Evolutionary conservation across 1,139 yeast genomes (phyloP).

Genomic region (Nakaseomyces glabratus): DNA sequence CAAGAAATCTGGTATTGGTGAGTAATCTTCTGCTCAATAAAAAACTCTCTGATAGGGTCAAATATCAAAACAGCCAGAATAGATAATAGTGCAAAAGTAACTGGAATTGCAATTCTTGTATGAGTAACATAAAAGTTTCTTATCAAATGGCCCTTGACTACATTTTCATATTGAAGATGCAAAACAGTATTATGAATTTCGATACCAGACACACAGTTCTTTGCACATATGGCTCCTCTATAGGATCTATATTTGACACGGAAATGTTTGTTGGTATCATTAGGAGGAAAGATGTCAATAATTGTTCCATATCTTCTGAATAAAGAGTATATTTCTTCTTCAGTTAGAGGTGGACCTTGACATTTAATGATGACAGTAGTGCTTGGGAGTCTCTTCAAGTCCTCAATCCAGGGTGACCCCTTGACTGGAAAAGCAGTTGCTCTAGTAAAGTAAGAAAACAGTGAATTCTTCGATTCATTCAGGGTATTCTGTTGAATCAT

Average conservation of each 20-base stretch:
- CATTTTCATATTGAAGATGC: constrained; percentile 64
- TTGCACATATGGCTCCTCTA: constrained; percentile 75
- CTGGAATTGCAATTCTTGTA: constrained; percentile 62
- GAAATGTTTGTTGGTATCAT: constrained; percentile 40
- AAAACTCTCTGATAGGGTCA: constrained; percentile 85
- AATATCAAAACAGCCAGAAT: constrained; percentile 76
- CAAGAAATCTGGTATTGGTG: constrained; percentile 38
- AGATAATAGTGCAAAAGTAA: constrained; percentile 53
- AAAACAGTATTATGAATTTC: constrained; percentile 50
- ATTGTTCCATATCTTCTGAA: constrained; percentile 85
- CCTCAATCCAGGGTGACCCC: constrained; percentile 96
- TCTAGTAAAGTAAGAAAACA: constrained; percentile 32
- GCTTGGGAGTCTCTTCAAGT: constrained; percentile 68
- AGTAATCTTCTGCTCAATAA: constrained; percentile 64
- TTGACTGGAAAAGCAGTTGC: constrained; percentile 62
- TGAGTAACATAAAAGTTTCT: constrained; percentile 59
- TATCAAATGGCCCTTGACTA: constrained; percentile 43
- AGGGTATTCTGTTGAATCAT: constrained; percentile 43
- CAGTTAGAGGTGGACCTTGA: constrained; percentile 66
- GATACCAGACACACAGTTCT: constrained; percentile 83
- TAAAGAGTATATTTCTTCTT: constrained; percentile 73
- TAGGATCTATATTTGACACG: constrained; percentile 44
- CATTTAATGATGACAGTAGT: constrained; percentile 53
- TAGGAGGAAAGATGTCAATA: constrained; percentile 57
- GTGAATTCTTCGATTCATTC: constrained; percentile 27